Percentiles rank a stretch among this genome's conserved stretches.
Evolutionary conservation across 177 flowering plant species (phyloP).

Genomic region (Tripterygium wilfordii): DNA sequence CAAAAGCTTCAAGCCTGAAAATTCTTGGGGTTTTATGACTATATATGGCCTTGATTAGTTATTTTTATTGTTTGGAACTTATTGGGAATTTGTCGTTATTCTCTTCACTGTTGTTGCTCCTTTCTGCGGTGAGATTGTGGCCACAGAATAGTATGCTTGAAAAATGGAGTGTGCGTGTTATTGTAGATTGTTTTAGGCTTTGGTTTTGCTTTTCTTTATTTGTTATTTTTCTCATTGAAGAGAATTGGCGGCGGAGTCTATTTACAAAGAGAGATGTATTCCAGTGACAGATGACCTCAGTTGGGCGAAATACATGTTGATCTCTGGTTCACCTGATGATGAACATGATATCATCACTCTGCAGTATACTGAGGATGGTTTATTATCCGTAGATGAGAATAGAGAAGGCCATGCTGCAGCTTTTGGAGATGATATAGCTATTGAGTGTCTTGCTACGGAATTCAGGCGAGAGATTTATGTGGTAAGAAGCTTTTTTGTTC

Average conservation of each 20-base stretch:
- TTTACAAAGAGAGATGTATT: constrained; percentile 84
- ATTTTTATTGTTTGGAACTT: too few species aligned
- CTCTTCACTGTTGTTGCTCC: too few species aligned
- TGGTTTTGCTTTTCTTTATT: background rate
- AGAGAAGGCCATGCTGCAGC: constrained; percentile 87
- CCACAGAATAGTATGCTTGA: too few species aligned
- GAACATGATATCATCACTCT: constrained; percentile 78
- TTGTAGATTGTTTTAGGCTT: background rate
- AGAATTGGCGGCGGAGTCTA: constrained; percentile 84
- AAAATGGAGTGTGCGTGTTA: too few species aligned
- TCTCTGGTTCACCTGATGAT: constrained; percentile 81
- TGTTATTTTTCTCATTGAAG: constrained; percentile 36
- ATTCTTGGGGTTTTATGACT: too few species aligned
- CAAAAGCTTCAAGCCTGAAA: too few species aligned
- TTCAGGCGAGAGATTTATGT: constrained; percentile 88
- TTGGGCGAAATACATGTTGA: constrained; percentile 95
- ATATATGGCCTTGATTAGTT: too few species aligned
- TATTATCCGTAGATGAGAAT: constrained; percentile 83
- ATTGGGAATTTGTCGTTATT: too few species aligned
- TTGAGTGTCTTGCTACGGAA: constrained; percentile 86
- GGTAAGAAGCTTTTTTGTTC: constrained; percentile 35
- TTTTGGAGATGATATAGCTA: constrained; percentile 95
- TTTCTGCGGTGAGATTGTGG: too few species aligned
- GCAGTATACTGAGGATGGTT: constrained; percentile 92
- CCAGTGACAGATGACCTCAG: constrained; percentile 27